Evolutionary conservation across 2,329 filamentous ascomycete genomes (phyloP).

Genomic region (Botryotinia narcissicola): DNA sequence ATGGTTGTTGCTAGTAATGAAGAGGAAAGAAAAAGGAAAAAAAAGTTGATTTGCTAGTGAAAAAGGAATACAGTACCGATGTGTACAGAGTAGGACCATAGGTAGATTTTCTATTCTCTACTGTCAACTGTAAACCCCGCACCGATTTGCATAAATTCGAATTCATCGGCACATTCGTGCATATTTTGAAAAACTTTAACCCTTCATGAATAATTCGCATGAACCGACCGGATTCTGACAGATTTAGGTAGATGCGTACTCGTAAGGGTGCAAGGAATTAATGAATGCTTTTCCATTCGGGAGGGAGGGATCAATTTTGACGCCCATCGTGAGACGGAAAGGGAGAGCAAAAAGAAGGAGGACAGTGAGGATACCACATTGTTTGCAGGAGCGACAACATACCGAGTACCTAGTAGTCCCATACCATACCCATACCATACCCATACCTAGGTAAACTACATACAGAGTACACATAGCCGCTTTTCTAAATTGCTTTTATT

Average conservation of each 20-base stretch:
- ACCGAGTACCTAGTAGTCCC: background rate
- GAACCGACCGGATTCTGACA: background rate
- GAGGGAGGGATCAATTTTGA: background rate
- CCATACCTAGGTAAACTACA: too few species aligned
- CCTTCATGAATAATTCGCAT: background rate
- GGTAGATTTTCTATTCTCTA: too few species aligned
- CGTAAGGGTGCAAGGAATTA: background rate
- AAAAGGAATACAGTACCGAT: too few species aligned
- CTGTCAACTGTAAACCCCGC: background rate
- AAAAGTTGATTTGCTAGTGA: background rate
- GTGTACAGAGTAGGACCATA: too few species aligned
- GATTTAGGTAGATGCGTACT: background rate
- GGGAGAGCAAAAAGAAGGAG: background rate
- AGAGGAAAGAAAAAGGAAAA: background rate
- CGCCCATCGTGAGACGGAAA: background rate
- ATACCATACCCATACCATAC: too few species aligned
- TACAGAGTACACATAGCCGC: background rate
- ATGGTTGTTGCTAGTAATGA: background rate
- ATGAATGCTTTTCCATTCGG: background rate
- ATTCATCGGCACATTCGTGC: background rate
- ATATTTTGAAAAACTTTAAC: background rate
- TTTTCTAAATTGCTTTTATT: background rate
- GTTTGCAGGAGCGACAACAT: constrained; percentile 6
- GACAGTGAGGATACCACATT: background rate
- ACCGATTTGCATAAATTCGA: background rate